Evolutionary conservation across 768 basidiomycete species (phyloP).

Genomic region (Boletus sp.): DNA sequence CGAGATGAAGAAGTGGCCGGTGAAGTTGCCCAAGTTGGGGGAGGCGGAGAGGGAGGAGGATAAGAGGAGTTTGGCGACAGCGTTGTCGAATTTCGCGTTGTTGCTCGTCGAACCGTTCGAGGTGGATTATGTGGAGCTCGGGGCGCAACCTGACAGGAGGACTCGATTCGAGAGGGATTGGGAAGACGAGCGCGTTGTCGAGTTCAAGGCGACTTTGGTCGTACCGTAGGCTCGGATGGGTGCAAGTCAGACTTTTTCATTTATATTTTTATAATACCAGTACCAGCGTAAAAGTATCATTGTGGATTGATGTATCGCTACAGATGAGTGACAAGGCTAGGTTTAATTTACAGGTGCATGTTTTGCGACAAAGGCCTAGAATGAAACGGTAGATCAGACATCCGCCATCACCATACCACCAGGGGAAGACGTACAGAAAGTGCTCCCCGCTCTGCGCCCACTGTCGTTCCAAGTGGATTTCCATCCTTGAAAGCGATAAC

Average conservation of each 20-base stretch:
- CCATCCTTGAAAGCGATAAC: slow-evolving; percentile 1
- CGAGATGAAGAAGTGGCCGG: slow-evolving; percentile 65
- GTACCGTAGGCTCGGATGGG: slow-evolving; percentile 47
- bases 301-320: background rate
- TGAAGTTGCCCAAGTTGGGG: slow-evolving; percentile 46
- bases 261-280: too few species aligned
- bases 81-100: slow-evolving; percentile 68
- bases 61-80: slow-evolving; percentile 47
- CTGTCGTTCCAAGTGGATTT: background rate
- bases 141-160: slow-evolving; percentile 54
- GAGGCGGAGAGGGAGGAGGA: slow-evolving; percentile 45
- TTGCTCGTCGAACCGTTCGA: slow-evolving; percentile 67
- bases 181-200: slow-evolving; percentile 29
- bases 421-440: background rate
- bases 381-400: background rate
- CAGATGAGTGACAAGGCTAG: background rate
- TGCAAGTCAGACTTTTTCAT: background rate
- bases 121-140: slow-evolving; percentile 70
- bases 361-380: slow-evolving; percentile 1
- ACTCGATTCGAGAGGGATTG: slow-evolving; percentile 48
- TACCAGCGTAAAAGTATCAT: background rate
- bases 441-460: background rate
- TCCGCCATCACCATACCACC: too few species aligned
- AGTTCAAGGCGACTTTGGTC: slow-evolving; percentile 60
- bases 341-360: background rate